phyloP scores from a whole-genome alignment of 164 flowering plant genomes.

The Brasenia schreberi region DNA sequence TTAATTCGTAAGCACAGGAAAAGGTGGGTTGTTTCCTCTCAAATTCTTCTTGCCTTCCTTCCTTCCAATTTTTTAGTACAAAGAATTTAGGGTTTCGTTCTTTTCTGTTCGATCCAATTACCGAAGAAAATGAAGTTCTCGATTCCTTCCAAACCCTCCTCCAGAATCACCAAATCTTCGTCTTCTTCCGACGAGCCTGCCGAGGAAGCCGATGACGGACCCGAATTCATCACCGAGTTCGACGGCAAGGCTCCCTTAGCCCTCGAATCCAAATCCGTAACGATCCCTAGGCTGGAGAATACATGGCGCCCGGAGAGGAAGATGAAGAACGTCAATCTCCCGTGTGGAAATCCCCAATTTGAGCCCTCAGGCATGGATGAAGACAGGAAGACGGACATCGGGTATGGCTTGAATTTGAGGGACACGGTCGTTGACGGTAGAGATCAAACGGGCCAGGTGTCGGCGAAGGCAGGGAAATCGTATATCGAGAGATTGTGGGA shows the following conservation, averaged over 20 bases:
- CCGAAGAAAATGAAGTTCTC: too few relatives aligned
- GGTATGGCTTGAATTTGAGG: constrained; percentile 39
- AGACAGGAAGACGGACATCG: constrained; percentile 10
- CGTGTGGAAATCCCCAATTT: constrained; percentile 21
- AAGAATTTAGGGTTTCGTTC: too few relatives aligned
- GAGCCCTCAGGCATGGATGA: constrained; percentile 22
- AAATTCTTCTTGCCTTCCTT: too few relatives aligned
- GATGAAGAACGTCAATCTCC: constrained; percentile 47
- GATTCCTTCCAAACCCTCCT: too few relatives aligned
- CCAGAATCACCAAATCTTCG: too few relatives aligned
- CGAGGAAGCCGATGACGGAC: background rate
- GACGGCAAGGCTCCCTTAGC: constrained; percentile 31
- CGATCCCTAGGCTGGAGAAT: constrained; percentile 46
- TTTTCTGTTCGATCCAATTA: too few relatives aligned
- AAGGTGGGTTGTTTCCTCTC: too few relatives aligned
- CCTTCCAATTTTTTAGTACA: too few relatives aligned
- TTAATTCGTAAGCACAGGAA: too few relatives aligned
- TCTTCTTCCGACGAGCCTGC: background rate
- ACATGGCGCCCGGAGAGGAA: constrained; percentile 41
- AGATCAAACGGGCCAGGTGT: background rate
- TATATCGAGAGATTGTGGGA: constrained; percentile 21
- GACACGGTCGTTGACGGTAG: background rate
- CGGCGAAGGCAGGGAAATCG: background rate
- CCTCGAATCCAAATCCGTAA: constrained; percentile 5
- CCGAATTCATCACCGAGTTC: constrained; percentile 40